Base-by-base conservation (phyloP, 108 stramenopile genomes). In the Cyclotella atomus region DNA sequence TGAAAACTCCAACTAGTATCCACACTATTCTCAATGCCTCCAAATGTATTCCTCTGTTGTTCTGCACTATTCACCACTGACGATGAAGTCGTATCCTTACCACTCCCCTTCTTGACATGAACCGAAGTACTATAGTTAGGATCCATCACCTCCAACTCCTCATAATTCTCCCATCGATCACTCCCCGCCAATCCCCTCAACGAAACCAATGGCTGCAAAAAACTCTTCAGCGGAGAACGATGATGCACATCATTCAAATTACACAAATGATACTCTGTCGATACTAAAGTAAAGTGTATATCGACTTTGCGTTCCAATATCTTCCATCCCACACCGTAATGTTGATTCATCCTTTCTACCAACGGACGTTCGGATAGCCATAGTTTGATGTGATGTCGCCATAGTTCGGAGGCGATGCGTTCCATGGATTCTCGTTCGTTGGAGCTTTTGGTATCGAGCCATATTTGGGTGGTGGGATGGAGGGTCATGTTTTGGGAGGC, bases 221-320 rank as follows among this genome's bases (percentile, higher is more conserved):
- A 77, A 21, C 76, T 77, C 25, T 82, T 76, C 17, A 59, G 15
- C 1, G 93, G 90, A 21, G 89, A 93, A 34, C 89, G 76, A 57
- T 79, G 77, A 66, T 77, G 89, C 44, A 93, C 83, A 71, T 90
- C 88, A 70, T 93, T 90, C 30, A 90, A 60, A 61, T 87, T 89
- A 59, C 90, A 91, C 17, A 91, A 63, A 72, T 93, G 84, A 60
- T 93, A 91, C 23, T 93, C 91, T 0, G 85, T 87, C 17, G 84
- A 85, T 20, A 93, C 57, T 9, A 93, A 59, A n/a, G 83, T 88
- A 59, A 90, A 87, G 47, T 92, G 89, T 21, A 92, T 70, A 53
- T 85, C 79, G 29, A 92, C 67, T 65, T 82, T 84, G 15, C 87
- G 83, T 27, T 85, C 76, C 27, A 77, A 63, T 35, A 83, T 62